Percentiles rank a stretch among this genome's conserved stretches.
Conservation (phyloP, 176 grass and related monocot species). For the Aegilops umbellulata region DNA sequence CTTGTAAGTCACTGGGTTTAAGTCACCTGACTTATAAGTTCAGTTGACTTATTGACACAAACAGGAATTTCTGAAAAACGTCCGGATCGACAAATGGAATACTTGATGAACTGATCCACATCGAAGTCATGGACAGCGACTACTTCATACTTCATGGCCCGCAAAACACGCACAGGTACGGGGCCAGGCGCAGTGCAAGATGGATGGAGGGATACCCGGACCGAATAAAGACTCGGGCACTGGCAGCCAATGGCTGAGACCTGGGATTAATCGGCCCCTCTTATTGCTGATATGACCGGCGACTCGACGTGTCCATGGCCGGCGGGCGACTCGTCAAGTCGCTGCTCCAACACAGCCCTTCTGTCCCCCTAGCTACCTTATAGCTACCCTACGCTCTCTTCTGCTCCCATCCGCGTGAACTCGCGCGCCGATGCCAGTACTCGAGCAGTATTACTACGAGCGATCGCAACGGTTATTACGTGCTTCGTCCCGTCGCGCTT, state of each 20-base stretch:
- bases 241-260: background rate
- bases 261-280: background rate
- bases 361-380: constrained; percentile 15
- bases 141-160: background rate
- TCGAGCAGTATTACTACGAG: background rate
- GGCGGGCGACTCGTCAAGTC: constrained; percentile 27
- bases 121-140: background rate
- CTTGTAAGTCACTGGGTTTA: too few relatives aligned
- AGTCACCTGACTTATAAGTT: too few relatives aligned
- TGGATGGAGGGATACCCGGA: background rate
- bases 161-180: background rate
- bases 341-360: constrained; percentile 1
- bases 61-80: too few relatives aligned
- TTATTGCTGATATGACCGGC: constrained; percentile 7
- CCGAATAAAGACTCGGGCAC: background rate
- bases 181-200: background rate
- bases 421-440: background rate
- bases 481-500: background rate
- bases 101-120: background rate
- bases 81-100: background rate
- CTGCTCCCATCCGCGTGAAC: background rate
- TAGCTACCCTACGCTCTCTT: background rate
- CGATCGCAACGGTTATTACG: background rate
- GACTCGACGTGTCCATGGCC: constrained; percentile 22
- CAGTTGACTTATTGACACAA: too few relatives aligned